Evolutionary conservation across 2,329 filamentous ascomycete genomes (phyloP).

Genomic region (Sporothrix globosa): DNA sequence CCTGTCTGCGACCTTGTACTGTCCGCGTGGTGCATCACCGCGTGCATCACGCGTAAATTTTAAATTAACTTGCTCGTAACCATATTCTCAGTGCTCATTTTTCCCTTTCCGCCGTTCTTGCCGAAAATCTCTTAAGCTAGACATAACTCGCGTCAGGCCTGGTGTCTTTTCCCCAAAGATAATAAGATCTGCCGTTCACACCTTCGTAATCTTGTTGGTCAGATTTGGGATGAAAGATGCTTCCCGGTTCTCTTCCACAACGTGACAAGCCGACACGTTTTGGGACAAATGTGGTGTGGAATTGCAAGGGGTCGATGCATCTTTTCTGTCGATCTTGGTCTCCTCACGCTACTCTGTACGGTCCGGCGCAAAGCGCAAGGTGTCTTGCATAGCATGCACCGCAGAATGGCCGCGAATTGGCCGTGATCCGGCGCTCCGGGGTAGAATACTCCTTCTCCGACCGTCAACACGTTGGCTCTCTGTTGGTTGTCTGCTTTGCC

Average conservation of each 20-base stretch:
- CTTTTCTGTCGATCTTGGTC: conserved; percentile 15
- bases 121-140: neutral
- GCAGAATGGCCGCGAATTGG: conserved; percentile 7
- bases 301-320: neutral
- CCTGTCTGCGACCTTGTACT: neutral
- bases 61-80: neutral
- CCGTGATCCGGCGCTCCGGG: conserved; percentile 1
- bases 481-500: neutral
- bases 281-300: neutral
- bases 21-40: neutral
- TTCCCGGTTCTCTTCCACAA: neutral
- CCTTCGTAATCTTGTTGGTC: too few relatives aligned
- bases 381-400: conserved; percentile 5
- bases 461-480: neutral
- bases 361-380: neutral
- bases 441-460: neutral
- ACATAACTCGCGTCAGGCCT: neutral
- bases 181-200: too few relatives aligned
- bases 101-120: conserved; percentile 1
- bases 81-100: neutral
- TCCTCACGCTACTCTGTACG: neutral
- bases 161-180: too few relatives aligned
- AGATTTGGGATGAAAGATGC: too few relatives aligned
- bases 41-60: neutral
- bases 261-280: neutral